A percentile compares a stretch with the other conserved stretches of the same genome.
These are phyloP conservation scores for Diaporthe destruens DNA, from an alignment of 2,329 filamentous ascomycete genomes.

Conservation along the genomic window DNA sequence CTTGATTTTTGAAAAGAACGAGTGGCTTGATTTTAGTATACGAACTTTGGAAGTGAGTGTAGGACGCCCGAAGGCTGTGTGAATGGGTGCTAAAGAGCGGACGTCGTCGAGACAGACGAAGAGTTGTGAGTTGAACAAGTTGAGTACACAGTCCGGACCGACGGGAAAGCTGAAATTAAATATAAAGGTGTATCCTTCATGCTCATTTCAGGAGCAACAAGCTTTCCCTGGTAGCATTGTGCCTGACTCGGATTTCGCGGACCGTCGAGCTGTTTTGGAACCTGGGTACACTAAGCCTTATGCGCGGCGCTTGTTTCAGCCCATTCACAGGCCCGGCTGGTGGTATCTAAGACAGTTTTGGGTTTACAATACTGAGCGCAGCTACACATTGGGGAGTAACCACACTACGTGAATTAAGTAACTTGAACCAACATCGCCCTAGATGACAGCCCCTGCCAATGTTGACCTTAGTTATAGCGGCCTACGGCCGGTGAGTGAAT, in stretches of 20 bases:
- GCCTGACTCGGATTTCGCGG: not conserved
- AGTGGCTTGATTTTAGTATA: not conserved
- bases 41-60: conserved; percentile 18
- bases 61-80: conserved; percentile 4
- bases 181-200: conserved; percentile 6
- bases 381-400: not conserved
- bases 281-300: conserved; percentile 24
- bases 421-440: not conserved
- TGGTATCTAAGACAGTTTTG: not conserved
- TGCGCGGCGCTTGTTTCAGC: not conserved
- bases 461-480: not conserved
- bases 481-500: not conserved
- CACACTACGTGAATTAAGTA: not conserved
- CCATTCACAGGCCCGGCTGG: not conserved
- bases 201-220: conserved; percentile 25
- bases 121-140: not conserved
- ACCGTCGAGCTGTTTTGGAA: too few relatives aligned
- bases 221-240: conserved; percentile 1
- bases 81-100: conserved; percentile 15
- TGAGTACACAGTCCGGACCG: too few relatives aligned
- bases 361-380: not conserved
- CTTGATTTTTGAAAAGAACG: not conserved
- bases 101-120: conserved; percentile 10
- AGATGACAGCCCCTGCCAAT: not conserved
- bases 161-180: not conserved